Conservation (phyloP, 2,329 filamentous ascomycete genomes). For the Exophiala sp. region DNA sequence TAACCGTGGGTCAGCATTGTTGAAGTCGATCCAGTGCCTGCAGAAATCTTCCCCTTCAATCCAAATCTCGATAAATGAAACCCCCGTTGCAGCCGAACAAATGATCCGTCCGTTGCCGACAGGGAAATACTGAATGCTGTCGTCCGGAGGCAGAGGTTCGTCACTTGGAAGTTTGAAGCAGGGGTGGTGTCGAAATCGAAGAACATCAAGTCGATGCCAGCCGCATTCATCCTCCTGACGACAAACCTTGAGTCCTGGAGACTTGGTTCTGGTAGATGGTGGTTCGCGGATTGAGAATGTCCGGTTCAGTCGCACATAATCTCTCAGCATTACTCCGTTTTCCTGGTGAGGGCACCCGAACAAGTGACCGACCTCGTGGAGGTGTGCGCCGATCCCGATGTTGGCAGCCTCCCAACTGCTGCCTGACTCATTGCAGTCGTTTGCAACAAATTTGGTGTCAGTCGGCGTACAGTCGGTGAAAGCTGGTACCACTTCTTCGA, state of each 20-base stretch:
- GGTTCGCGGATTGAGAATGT: slow-evolving; percentile 76
- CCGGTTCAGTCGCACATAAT: slow-evolving; percentile 78
- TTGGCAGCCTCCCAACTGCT: slow-evolving; percentile 95
- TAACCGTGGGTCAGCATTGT: slow-evolving; percentile 54
- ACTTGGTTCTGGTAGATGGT: slow-evolving; percentile 79
- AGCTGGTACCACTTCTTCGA: slow-evolving; percentile 84
- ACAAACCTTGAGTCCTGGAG: slow-evolving; percentile 67
- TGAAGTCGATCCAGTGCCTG: slow-evolving; percentile 73
- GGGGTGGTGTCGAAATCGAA: slow-evolving; percentile 85
- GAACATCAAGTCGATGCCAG: slow-evolving; percentile 83
- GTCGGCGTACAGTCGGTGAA: slow-evolving; percentile 89
- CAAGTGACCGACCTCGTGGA: slow-evolving; percentile 85
- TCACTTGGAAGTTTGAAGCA: slow-evolving; percentile 83
- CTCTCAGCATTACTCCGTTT: slow-evolving; percentile 82
- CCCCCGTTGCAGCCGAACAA: slow-evolving; percentile 70
- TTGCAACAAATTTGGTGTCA: slow-evolving; percentile 71
- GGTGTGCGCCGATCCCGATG: slow-evolving; percentile 84
- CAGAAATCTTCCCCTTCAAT: slow-evolving; percentile 75
- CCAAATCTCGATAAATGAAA: slow-evolving; percentile 80
- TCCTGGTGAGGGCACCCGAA: slow-evolving; percentile 88
- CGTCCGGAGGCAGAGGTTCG: slow-evolving; percentile 54
- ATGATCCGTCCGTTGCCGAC: slow-evolving; percentile 71
- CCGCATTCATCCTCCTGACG: slow-evolving; percentile 73
- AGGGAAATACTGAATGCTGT: slow-evolving; percentile 78
- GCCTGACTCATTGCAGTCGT: slow-evolving; percentile 79